Base-by-base conservation (phyloP, 2,329 filamentous ascomycete genomes). In the Magnaporthiopsis incrustans region DNA sequence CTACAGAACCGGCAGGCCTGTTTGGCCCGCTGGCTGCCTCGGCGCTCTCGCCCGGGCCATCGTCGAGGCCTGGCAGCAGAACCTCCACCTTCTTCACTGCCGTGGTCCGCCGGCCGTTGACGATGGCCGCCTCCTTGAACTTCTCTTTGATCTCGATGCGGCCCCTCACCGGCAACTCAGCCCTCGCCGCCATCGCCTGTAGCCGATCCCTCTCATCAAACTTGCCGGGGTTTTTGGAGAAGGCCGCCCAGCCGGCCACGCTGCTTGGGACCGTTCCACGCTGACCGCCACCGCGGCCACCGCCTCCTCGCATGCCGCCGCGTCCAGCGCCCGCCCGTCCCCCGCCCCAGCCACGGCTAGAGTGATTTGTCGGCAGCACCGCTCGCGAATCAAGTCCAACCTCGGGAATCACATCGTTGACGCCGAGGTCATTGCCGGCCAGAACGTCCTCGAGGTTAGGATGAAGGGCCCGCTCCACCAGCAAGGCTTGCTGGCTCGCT, bases 61-160 rank as follows among this genome's bases (percentile, higher is more conserved):
- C 44, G 22, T 53, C 44, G 7, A 53, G 22, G 8, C 44, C 22
- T 14, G 44, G 44, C 44, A 53, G 22, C 44, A 53, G 22, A 53
- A 53, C 44, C 44, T 53, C 44, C 22, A n/a, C 22, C 22, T 53
- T 53, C 44, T 53, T 53, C 44, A n/a, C 44, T 4, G 18, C 44
- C 15, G n/a, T 60, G 32, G 60, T 53, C 14, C 62, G 62, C 26
- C 33, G 12, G 4, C 62, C 62, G 33, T 63, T 26, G 10, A 50
- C 57, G 22, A 63, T 27, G 14, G 27, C 7, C 4, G 53, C 35
- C 57, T 59, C 27, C 30, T 59, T 63, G 62, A 63, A 63, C 30
- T 25, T 57, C 57, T 63, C 61, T 10, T 35, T 57, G 44, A 53
- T 53, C 2, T 15, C 44, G 15, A 22, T 8, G 44, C 8, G 18